phyloP scores from a whole-genome alignment of 345 rosid genomes.

The Geranium brycei region DNA sequence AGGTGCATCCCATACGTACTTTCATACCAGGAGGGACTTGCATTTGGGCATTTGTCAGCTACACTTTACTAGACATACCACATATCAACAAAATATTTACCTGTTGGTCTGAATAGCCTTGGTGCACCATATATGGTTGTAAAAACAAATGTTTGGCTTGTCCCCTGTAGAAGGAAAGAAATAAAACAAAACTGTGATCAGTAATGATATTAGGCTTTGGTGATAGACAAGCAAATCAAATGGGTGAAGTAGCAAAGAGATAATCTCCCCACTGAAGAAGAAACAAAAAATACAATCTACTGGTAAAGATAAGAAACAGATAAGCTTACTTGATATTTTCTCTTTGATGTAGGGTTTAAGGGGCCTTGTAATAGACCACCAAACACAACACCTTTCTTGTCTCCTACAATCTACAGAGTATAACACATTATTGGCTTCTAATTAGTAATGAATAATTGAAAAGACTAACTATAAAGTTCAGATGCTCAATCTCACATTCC shows the following conservation, averaged over 20 bases:
- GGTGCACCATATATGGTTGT: conserved; percentile 84
- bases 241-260: too few species aligned
- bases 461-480: background rate
- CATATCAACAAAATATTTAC: conserved; percentile 18
- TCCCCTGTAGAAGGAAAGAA: conserved; percentile 32
- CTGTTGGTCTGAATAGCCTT: conserved; percentile 85
- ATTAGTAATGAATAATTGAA: too few species aligned
- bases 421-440: too few species aligned
- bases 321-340: conserved; percentile 69
- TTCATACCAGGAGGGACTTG: too few species aligned
- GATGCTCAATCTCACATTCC: background rate
- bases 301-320: background rate
- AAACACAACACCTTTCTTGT: conserved; percentile 68
- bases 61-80: too few species aligned
- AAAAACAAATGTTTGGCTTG: conserved; percentile 75
- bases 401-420: conserved; percentile 51
- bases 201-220: background rate
- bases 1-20: too few species aligned
- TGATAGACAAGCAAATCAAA: background rate
- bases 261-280: too few species aligned
- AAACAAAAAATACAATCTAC: too few species aligned
- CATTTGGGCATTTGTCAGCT: too few species aligned
- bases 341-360: conserved; percentile 64
- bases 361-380: conserved; percentile 81
- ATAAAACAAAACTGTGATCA: background rate